Base-by-base conservation (phyloP, 345 rosid species). In the Excoecaria agallocha region DNA sequence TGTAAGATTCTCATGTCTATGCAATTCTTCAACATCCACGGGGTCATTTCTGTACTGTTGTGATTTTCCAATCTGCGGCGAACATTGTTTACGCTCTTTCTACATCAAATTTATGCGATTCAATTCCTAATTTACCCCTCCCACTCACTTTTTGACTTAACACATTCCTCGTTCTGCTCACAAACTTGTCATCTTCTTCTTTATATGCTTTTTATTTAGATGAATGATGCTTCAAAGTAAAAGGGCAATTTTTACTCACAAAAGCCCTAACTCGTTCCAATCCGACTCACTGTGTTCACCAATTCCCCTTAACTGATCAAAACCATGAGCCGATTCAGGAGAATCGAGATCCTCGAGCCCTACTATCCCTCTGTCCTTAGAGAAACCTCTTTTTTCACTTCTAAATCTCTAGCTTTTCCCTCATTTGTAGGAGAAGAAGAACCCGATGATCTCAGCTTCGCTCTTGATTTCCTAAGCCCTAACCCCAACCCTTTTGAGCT, bases 261-360 rank as follows among this genome's bases (percentile, higher is more conserved):
- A n/a, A 46, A 72, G 20, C 71, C 80, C 60, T 54, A 60, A 69
- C 75, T 66, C 75, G 73, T 22, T 50, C 43, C 30, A 24, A n/a
- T 43, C 17, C 30, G 41, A 76, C 78, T 80, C 84, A 71, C 74
- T 71, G 82, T 80, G 80, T 77, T 73, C 25, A 1, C 54, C 41
- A 4, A 48, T 61, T 22, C 65, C 74, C 73, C 75, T 74, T 75
- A 43, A 43, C 48, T 43, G 48, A 45, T 24, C 12, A 0, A 17
- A 76, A 43, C 72, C 71, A 88, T 88, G 92, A 87, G 90, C 62
- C 80, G 80, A 25, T 81, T 79, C 81, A 74, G 85, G 73, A 78
- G 78, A 68, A 50, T 84, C 30, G 89, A 87, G 22, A 59, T 87
- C 63, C 10, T 76, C 60, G 88, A 89, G 9, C 87, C 88, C 4